phyloP scores from a whole-genome alignment of 192 early-diverging fungal species.

The Cetraspora pellucida region DNA sequence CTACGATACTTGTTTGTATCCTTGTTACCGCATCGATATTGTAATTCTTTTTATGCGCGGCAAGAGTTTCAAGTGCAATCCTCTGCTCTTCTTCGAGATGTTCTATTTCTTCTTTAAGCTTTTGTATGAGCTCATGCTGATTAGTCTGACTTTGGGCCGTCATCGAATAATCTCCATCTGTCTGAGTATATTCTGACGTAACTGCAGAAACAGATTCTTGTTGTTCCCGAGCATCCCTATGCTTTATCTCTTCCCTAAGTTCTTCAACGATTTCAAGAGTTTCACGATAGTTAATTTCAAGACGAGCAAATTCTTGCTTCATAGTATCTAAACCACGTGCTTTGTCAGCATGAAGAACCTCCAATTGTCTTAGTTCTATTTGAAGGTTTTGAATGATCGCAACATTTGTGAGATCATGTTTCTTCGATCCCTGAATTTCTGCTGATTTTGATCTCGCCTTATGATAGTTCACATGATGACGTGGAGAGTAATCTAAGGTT shows the following conservation, averaged over 20 bases:
- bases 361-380: conserved; percentile 34
- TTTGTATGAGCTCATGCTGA: conserved; percentile 30
- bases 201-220: conserved; percentile 22
- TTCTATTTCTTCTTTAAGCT: conserved; percentile 30
- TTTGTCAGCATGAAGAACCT: conserved; percentile 29
- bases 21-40: conserved; percentile 10
- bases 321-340: conserved; percentile 26
- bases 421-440: conserved; percentile 31
- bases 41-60: neutral
- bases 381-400: conserved; percentile 33
- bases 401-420: conserved; percentile 11
- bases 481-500: neutral
- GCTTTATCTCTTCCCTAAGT: conserved; percentile 30
- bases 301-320: conserved; percentile 31
- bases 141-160: conserved; percentile 16
- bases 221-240: conserved; percentile 21
- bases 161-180: neutral
- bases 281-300: conserved; percentile 27
- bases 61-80: conserved; percentile 1
- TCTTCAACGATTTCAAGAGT: conserved; percentile 34
- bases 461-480: neutral
- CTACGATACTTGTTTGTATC: neutral
- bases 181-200: conserved; percentile 13
- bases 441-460: conserved; percentile 32
- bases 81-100: conserved; percentile 30